These are phyloP conservation scores for Tolypocladium guangdongense DNA, from an alignment of 2,329 filamentous ascomycete species.

Conservation along the genomic window DNA sequence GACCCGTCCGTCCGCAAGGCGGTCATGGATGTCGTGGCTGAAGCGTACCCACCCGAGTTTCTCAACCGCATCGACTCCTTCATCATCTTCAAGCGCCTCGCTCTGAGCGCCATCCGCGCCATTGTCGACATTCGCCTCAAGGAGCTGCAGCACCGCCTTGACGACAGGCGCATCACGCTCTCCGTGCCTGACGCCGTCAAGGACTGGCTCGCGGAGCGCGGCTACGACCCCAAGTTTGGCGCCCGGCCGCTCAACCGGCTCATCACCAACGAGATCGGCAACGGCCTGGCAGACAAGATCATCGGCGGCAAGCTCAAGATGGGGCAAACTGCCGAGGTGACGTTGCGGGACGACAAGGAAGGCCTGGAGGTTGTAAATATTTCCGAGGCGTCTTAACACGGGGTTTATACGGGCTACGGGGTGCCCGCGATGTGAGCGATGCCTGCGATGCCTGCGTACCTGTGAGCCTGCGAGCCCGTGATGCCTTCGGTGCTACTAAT, in stretches of 20 bases:
- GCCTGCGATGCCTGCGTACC: too few relatives aligned
- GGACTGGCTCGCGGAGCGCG: conserved; percentile 77
- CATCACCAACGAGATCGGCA: conserved; percentile 83
- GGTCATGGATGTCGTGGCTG: conserved; percentile 79
- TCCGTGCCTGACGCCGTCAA: conserved; percentile 61
- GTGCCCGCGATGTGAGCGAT: too few relatives aligned
- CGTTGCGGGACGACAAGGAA: conserved; percentile 50
- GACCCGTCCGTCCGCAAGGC: conserved; percentile 61
- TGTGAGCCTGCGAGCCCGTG: too few relatives aligned
- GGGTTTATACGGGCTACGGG: neutral
- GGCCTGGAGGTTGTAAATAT: conserved; percentile 39
- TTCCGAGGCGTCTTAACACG: conserved; percentile 7
- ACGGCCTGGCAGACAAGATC: conserved; percentile 80
- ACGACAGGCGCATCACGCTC: conserved; percentile 74
- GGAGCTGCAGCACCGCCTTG: conserved; percentile 73
- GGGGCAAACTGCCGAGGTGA: conserved; percentile 63
- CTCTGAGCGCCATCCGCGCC: conserved; percentile 66
- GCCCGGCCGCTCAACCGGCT: conserved; percentile 84
- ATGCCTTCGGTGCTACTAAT: too few relatives aligned
- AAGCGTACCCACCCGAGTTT: conserved; percentile 78
- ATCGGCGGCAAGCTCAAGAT: conserved; percentile 72
- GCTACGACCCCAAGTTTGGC: conserved; percentile 86
- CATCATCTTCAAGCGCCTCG: conserved; percentile 87
- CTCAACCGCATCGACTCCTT: conserved; percentile 95
- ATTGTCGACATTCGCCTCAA: conserved; percentile 87